These are phyloP conservation scores for Mycena olivaceomarginata DNA, from an alignment of 768 basidiomycete species.

Conservation along the genomic window DNA sequence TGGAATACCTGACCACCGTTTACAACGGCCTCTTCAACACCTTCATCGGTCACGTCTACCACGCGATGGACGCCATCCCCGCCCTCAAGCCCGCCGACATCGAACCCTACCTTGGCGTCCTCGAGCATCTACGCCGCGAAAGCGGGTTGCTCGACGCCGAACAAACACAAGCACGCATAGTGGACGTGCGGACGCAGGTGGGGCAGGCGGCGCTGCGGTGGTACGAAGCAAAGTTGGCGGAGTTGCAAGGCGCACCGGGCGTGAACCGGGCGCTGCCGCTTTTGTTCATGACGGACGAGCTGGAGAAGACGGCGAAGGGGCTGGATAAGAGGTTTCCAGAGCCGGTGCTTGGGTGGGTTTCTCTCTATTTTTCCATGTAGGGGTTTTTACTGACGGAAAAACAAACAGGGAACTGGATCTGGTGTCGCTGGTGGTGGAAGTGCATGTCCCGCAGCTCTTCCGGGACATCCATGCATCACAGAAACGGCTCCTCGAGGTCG, in stretches of 20 bases:
- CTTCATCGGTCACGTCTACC: slow-evolving; percentile 85
- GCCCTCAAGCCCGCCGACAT: slow-evolving; percentile 83
- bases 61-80: slow-evolving; percentile 87
- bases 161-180: slow-evolving; percentile 69
- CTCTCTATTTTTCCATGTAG: not conserved
- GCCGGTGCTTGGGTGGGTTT: slow-evolving; percentile 54
- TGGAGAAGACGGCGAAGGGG: slow-evolving; percentile 91
- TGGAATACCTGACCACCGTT: slow-evolving; percentile 79
- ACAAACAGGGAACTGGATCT: slow-evolving; percentile 79
- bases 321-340: slow-evolving; percentile 92
- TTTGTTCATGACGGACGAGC: slow-evolving; percentile 89
- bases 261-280: slow-evolving; percentile 90
- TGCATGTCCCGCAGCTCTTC: slow-evolving; percentile 79
- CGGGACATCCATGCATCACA: slow-evolving; percentile 74
- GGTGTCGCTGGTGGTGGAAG: slow-evolving; percentile 82
- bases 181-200: slow-evolving; percentile 82
- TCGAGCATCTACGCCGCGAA: slow-evolving; percentile 78
- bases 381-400: not conserved
- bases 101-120: slow-evolving; percentile 75
- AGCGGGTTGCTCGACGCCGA: slow-evolving; percentile 86
- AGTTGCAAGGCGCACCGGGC: slow-evolving; percentile 81
- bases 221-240: slow-evolving; percentile 78
- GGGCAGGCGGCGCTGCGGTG: slow-evolving; percentile 74
- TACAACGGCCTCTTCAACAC: slow-evolving; percentile 89
- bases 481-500: slow-evolving; percentile 75